Base-by-base conservation (phyloP, 805 yeast species). In the Sugiyamaella qingdaonensis region DNA sequence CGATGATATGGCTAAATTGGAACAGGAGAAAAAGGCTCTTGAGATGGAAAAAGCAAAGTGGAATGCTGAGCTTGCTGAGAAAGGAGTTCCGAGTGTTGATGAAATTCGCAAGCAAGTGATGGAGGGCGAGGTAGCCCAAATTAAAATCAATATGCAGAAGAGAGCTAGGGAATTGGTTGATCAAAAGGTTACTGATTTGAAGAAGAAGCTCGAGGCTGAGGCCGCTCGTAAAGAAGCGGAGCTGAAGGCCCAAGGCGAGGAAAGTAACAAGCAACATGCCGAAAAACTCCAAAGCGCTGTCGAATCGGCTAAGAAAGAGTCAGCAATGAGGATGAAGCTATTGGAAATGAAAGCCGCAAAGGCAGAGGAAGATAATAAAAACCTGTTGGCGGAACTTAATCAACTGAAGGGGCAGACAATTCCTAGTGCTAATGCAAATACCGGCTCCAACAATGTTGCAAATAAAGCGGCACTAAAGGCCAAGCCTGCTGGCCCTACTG, bases 321-420 rank as follows among this genome's bases (percentile, higher is more conserved):
- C 76, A 46, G 85, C 79, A 54, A 77, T 85, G 66, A 78, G 82
- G 59, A 75, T 77, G 53, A 78, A 75, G 54, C 76, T 85, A 66
- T 70, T 81, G 59, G 77, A 75, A 59, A 73, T 74, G 57, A 82
- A 78, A 64, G 69, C 79, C n/a, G 81, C 78, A 43, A 76, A 75
- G 49, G 70, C 79, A 29, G 81, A 78, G 55, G 69, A 66, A 46
- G 74, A 75, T 33, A 69, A 61, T 52, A 46, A 55, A 48, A 60
- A 48, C 11, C 27, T 49, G 19, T 16, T 14, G 18, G 41, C 36
- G 31, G 53, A 44, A 29, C 24, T 45, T 10, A 32, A 24, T 19
- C 24, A 24, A 10, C 43, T 46, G 14, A 45, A 51, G 43, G 44
- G 34, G 14, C 44, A 45, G 14, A 19, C 27, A 13, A 11, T 14